Conservation (phyloP, 345 rosid genomes). For the Laguncularia racemosa region DNA sequence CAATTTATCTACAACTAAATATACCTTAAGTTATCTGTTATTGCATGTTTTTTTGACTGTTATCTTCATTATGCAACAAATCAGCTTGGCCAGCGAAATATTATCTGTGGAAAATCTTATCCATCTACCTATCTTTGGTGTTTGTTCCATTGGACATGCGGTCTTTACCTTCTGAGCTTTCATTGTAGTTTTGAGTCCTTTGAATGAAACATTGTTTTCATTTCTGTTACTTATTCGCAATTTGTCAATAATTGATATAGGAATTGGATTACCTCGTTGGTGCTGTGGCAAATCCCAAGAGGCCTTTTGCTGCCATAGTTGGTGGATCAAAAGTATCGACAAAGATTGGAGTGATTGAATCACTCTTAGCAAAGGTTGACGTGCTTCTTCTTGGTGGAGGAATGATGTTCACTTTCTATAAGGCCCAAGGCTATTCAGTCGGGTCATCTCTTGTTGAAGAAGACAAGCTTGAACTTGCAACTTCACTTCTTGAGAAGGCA, state of each 20-base stretch:
- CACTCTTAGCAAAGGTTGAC: constrained; percentile 76
- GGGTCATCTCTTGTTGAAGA: constrained; percentile 94
- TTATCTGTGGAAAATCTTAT: too few species aligned
- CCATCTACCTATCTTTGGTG: too few species aligned
- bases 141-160: too few species aligned
- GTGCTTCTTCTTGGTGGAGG: constrained; percentile 92
- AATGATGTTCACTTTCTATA: constrained; percentile 97
- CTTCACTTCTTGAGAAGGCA: constrained; percentile 76
- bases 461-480: constrained; percentile 86
- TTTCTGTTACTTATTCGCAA: not conserved
- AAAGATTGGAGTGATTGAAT: constrained; percentile 93
- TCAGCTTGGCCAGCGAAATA: too few species aligned
- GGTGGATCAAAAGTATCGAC: constrained; percentile 94
- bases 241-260: constrained; percentile 23
- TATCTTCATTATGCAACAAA: too few species aligned
- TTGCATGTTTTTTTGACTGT: too few species aligned
- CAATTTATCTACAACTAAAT: too few species aligned
- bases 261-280: constrained; percentile 97
- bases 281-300: constrained; percentile 83
- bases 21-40: too few species aligned
- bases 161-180: not conserved
- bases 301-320: constrained; percentile 92
- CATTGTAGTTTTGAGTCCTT: not conserved
- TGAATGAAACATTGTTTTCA: not conserved
- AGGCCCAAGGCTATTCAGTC: constrained; percentile 77